phyloP scores from a whole-genome alignment of 345 rosid genomes.

The Combretum micranthum region DNA sequence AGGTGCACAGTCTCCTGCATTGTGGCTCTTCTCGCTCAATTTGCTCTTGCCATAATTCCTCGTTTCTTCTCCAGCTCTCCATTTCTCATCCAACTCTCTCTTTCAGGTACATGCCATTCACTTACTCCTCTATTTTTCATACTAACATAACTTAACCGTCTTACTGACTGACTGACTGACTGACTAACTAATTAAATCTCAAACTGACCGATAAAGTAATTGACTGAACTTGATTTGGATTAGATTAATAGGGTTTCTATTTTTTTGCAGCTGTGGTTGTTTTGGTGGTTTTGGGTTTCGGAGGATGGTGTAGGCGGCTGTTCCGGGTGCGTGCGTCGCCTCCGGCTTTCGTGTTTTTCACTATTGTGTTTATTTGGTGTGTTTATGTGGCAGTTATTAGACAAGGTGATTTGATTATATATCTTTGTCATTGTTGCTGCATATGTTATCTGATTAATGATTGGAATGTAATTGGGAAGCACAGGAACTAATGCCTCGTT shows the following conservation, averaged over 20 bases:
- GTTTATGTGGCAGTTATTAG: constrained; percentile 32
- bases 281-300: constrained; percentile 27
- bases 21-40: constrained; percentile 36
- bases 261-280: constrained; percentile 27
- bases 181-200: too few relatives aligned
- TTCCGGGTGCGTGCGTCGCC: constrained; percentile 41
- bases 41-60: constrained; percentile 33
- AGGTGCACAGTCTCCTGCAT: constrained; percentile 29
- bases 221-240: neutral
- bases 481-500: too few relatives aligned
- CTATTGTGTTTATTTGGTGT: constrained; percentile 34
- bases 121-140: neutral
- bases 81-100: constrained; percentile 29
- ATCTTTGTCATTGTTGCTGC: neutral
- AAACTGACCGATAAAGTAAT: neutral
- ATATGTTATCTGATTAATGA: neutral
- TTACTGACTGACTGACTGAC: neutral
- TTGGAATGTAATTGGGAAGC: too few relatives aligned
- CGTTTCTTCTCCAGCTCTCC: constrained; percentile 33
- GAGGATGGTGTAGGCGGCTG: constrained; percentile 38
- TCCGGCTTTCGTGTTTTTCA: constrained; percentile 47
- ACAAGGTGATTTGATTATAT: constrained; percentile 26
- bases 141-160: neutral
- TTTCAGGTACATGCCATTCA: constrained; percentile 28
- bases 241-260: neutral